Evolutionary conservation across 805 yeast species (phyloP), one percentile per base, ranked within the genome.

Genomic region (Myxozyma kluyveri): DNA sequence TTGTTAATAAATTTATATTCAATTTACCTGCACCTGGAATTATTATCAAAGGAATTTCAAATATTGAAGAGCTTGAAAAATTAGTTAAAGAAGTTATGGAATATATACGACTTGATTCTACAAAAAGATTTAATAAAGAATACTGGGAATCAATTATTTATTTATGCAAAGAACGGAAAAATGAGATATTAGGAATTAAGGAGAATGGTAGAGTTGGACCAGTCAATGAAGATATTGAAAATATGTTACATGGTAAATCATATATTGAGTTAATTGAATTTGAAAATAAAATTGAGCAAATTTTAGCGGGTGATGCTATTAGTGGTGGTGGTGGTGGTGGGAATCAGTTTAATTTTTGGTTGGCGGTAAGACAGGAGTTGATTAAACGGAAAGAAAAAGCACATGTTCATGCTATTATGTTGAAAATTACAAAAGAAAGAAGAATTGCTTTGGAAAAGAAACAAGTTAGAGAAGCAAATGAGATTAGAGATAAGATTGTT

Each of bases 311-410:
- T 14, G 55, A 56, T 26, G 54, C 50, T 3, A n/a, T n/a, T n/a
- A n/a, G n/a, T n/a, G 33, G 33, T 29, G 33, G 33, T 9, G 14
- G 33, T 29, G 33, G 14, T 29, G 33, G 12, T 9, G 50, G 52
- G 0, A 46, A 63, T 7, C 68, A 67, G 39, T 53, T 55, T 4
- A 67, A 62, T 36, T 67, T 67, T 45, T 67, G 70, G 70, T 45
- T 46, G 12, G 61, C 52, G 22, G 37, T 67, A 41, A 42, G 58
- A 22, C 53, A 57, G 26, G 64, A 64, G 37, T 42, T 67, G 23
- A 17, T 44, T 18, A 45, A 49, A 9, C 53, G 62, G 19, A 66
- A 60, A 35, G 58, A 66, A 3, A 40, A 42, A 26, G 47, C 53
- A 4, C 47, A 51, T 18, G 22, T 65, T 38, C 38, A 44, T 22